These are phyloP conservation scores for Tetracladium setigerum DNA, from an alignment of 495 filamentous ascomycete genomes.

Conservation along the genomic window DNA sequence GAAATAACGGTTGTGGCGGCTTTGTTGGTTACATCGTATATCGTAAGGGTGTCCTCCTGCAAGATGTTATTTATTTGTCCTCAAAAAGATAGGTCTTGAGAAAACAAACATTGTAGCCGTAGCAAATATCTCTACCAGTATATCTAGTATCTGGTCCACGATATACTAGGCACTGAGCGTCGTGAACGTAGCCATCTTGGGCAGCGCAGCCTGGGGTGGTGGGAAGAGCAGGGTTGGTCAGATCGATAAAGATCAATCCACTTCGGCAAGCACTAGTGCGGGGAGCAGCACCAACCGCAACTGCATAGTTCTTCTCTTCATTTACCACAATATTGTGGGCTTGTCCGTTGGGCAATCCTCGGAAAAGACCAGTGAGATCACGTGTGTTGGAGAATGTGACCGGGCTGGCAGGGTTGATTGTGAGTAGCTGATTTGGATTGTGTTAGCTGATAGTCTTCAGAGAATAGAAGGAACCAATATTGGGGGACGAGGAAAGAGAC, in stretches of 20 bases:
- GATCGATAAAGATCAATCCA: constrained; percentile 49
- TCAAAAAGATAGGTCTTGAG: constrained; percentile 26
- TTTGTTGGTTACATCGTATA: constrained; percentile 53
- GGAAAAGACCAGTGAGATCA: constrained; percentile 33
- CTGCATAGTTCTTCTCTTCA: constrained; percentile 41
- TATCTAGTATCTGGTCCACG: constrained; percentile 46
- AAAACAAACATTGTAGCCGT: constrained; percentile 47
- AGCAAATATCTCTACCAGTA: constrained; percentile 50
- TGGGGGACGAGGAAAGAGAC: no score
- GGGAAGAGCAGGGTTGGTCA: constrained; percentile 40
- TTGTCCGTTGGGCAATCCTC: constrained; percentile 36
- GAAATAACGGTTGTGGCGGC: constrained; percentile 40
- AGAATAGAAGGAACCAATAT: no score
- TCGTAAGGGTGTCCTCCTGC: constrained; percentile 33
- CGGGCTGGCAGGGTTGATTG: constrained; percentile 1
- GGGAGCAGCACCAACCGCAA: constrained; percentile 42
- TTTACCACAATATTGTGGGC: constrained; percentile 47
- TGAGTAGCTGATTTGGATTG: background rate
- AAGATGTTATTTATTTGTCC: background rate
- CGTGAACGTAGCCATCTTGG: constrained; percentile 52
- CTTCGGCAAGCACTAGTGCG: constrained; percentile 36
- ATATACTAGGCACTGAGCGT: constrained; percentile 54
- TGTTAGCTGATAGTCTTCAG: background rate
- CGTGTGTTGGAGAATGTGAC: constrained; percentile 24
- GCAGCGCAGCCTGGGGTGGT: constrained; percentile 42